Base-by-base conservation (phyloP, 139 green algal genomes). In the Closterium sp. region DNA sequence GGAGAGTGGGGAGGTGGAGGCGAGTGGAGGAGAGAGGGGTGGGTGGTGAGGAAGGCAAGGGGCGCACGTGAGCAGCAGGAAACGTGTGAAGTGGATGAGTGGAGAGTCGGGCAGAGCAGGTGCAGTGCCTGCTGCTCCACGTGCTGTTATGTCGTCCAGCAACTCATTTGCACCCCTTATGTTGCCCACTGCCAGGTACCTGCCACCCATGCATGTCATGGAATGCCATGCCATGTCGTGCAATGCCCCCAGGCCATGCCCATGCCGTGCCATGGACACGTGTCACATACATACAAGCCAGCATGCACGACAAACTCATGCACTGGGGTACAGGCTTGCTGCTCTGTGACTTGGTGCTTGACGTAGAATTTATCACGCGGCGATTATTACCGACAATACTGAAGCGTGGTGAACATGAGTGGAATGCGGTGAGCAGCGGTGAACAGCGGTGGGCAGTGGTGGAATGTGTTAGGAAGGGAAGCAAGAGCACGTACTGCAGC, bases 21-120 rank as follows among this genome's bases (percentile, higher is more conserved):
- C 6, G 34, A 6, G 34, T 10, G 34, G 34, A 31, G 9, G 17
- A 34, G 85, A 31, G 28, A 31, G 28, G 29, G 85, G 22, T 19
- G 10, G 29, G 21, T 4, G 38, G 38, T 50, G 38, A 50, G 38
- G 29, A 4, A 0, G 24, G 62, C 17, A 79, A 22, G 62, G 62
- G 6, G 24, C 90, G 90, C 42, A 92, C 90, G 90, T 92, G 27
- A 90, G 86, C 4, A 92, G 90, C 10, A 92, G 90, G 86, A 92
- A 92, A 9, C 89, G 31, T 70, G 90, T 24, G 70, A 92, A 92
- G 90, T 92, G 90, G 70, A 92, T 62, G 28, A 92, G 90, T 10
- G 90, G 90, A 27, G 90, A 86, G 70, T 89, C 90, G 28, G 70
- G 70, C 9, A 92, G 45, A 31, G 70, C 21, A 13, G 90, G 70